These are phyloP conservation scores for Colletotrichum tabaci DNA, from an alignment of 2,329 filamentous ascomycete genomes.

Conservation along the genomic window DNA sequence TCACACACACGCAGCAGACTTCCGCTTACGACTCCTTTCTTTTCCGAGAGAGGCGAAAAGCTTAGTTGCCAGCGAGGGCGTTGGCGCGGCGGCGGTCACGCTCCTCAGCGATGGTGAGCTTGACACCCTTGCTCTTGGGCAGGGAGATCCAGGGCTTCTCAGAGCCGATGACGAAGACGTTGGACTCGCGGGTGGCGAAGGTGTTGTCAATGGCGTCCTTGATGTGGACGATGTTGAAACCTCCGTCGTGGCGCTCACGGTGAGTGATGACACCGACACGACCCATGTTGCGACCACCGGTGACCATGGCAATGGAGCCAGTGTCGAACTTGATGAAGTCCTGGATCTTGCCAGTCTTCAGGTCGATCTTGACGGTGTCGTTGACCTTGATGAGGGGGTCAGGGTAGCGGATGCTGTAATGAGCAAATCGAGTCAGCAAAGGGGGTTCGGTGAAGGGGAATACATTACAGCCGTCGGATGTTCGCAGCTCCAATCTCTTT, in stretches of 20 bases:
- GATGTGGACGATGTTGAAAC: constrained; percentile 99
- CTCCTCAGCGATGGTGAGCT: constrained; percentile 99
- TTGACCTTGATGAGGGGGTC: constrained; percentile 99
- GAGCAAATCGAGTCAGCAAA: constrained; percentile 56
- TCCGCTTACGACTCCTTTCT: constrained; percentile 32
- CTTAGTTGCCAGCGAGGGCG: constrained; percentile 66
- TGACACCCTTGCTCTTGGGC: constrained; percentile 99
- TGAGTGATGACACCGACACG: constrained; percentile 99
- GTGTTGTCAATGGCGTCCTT: constrained; percentile 99
- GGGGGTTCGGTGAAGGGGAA: constrained; percentile 44
- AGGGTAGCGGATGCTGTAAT: constrained; percentile 94
- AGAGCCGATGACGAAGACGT: constrained; percentile 99
- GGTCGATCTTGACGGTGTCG: constrained; percentile 99
- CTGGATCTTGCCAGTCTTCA: constrained; percentile 95
- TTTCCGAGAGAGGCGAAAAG: constrained; percentile 33
- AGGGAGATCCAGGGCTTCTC: constrained; percentile 99
- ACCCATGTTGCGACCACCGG: constrained; percentile 99
- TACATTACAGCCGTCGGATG: constrained; percentile 70
- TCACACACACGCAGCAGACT: constrained; percentile 30
- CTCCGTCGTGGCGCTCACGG: constrained; percentile 99
- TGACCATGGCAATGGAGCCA: constrained; percentile 97
- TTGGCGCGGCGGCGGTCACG: constrained; percentile 93
- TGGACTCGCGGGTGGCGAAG: constrained; percentile 98
- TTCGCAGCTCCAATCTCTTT: constrained; percentile 52
- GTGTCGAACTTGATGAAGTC: constrained; percentile 99